Evolutionary conservation across 2,329 filamentous ascomycete genomes (phyloP).

Genomic region (Diaporthe humulicola): DNA sequence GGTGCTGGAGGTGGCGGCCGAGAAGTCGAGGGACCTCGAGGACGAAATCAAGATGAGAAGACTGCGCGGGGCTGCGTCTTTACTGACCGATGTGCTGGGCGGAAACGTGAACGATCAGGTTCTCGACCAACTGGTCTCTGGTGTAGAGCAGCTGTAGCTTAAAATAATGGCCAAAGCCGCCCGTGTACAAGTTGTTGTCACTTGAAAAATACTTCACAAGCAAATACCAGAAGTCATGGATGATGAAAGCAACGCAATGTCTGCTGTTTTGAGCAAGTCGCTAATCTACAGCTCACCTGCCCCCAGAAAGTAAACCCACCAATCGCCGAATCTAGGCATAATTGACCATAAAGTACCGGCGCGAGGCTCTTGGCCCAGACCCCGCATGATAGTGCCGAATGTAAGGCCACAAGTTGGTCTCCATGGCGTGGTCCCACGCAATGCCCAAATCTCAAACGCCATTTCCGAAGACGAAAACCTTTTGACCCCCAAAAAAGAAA

Average conservation of each 20-base stretch:
- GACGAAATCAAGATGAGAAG: constrained; percentile 75
- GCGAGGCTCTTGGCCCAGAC: neutral
- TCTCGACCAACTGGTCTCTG: constrained; percentile 65
- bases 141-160: constrained; percentile 67
- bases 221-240: neutral
- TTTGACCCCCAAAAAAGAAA: neutral
- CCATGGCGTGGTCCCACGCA: neutral
- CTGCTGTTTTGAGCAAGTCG: neutral
- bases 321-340: constrained; percentile 11
- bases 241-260: constrained; percentile 10
- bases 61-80: constrained; percentile 62
- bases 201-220: neutral
- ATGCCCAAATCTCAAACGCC: constrained; percentile 15
- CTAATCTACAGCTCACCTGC: neutral
- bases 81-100: constrained; percentile 58
- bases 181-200: neutral
- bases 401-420: neutral
- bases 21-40: constrained; percentile 86
- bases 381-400: neutral
- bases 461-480: constrained; percentile 8
- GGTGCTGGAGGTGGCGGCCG: constrained; percentile 83
- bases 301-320: constrained; percentile 9
- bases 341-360: neutral
- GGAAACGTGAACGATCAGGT: constrained; percentile 52
- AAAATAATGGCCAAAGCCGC: neutral